Evolutionary conservation across 2,329 filamentous ascomycete species (phyloP).

Genomic region (Paecilomyces formosus): DNA sequence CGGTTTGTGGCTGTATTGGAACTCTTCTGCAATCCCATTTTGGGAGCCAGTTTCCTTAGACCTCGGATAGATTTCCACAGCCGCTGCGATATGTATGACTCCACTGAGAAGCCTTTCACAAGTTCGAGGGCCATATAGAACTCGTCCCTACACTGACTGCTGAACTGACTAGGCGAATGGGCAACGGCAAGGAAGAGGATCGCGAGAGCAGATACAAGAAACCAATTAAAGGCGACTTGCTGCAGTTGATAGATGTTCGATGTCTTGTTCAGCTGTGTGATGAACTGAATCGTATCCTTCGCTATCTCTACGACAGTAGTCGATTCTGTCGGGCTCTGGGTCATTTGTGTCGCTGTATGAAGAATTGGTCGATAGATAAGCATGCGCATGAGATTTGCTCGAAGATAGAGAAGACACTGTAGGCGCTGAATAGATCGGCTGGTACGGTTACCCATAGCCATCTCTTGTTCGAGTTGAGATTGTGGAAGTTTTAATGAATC

Average conservation of each 20-base stretch:
- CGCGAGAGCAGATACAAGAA: slow-evolving; percentile 55
- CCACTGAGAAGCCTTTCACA: slow-evolving; percentile 52
- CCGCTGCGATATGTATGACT: slow-evolving; percentile 53
- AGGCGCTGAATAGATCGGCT: slow-evolving; percentile 63
- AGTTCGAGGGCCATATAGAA: slow-evolving; percentile 60
- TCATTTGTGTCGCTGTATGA: slow-evolving; percentile 73
- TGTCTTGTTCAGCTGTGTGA: slow-evolving; percentile 53
- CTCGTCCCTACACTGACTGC: slow-evolving; percentile 50
- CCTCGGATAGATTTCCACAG: slow-evolving; percentile 57
- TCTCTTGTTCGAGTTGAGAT: slow-evolving; percentile 37
- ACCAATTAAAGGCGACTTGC: slow-evolving; percentile 59
- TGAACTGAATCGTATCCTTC: slow-evolving; percentile 55
- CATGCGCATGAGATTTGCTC: slow-evolving; percentile 85
- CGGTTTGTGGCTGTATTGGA: slow-evolving; percentile 2
- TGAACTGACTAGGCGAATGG: slow-evolving; percentile 54
- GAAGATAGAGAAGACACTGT: slow-evolving; percentile 74
- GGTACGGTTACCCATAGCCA: slow-evolving; percentile 31
- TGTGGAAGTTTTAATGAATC: slow-evolving; percentile 54
- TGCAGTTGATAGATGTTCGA: slow-evolving; percentile 56
- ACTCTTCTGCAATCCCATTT: slow-evolving; percentile 44
- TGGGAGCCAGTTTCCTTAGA: slow-evolving; percentile 53
- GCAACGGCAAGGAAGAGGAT: slow-evolving; percentile 57
- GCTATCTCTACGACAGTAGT: slow-evolving; percentile 58
- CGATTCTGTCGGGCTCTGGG: slow-evolving; percentile 64
- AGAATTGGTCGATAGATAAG: slow-evolving; percentile 81